Base-by-base conservation (phyloP, 2,329 filamentous ascomycete species). In the Lecanoromycetidae sp. region DNA sequence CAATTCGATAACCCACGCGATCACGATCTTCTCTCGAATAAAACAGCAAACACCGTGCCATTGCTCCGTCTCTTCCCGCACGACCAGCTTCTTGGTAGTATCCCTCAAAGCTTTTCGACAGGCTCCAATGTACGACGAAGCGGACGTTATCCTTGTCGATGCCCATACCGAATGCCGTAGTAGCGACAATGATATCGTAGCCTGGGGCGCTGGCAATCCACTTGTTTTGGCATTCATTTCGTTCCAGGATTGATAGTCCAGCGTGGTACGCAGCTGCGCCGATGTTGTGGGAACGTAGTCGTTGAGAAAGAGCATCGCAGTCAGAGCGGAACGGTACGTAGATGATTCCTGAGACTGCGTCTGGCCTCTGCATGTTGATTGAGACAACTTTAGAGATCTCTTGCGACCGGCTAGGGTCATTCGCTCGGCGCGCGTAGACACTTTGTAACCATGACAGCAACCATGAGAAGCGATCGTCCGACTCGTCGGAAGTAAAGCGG, bases 81-180 rank as follows among this genome's bases (percentile, higher is more conserved):
- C 90, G 82, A 0, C 90, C 90, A 2, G 87, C 88, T 71, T 96
- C 90, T 65, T 96, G 90, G 58, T 95, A 94, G 61, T 91, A 95
- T 1, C 88, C 87, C 62, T 96, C 90, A 61, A 96, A 94, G 3
- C 84, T 91, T 60, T 94, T 93, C 8, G 90, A 86, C 8, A 94
- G 74, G 50, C 87, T 84, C 87, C 90, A 96, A 64, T 96, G 90
- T 1, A 91, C 80, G 1, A 96, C 88, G 57, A 95, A 95, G 2
- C 90, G 83, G 9, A 96, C 90, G 56, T 94, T 83, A 44, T 91
- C 80, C 63, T 95, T 95, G 64, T 96, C 88, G 54, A 96, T 95
- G 22, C 90, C 90, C 90, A 96, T 96, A 2, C 90, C 90, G 58
- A 96, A 96, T 0, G 90, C 90, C 1, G 87, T 96, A 0, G 90